These are phyloP conservation scores for Metschnikowia rubicola DNA, from an alignment of 805 yeast genomes.

Conservation along the genomic window DNA sequence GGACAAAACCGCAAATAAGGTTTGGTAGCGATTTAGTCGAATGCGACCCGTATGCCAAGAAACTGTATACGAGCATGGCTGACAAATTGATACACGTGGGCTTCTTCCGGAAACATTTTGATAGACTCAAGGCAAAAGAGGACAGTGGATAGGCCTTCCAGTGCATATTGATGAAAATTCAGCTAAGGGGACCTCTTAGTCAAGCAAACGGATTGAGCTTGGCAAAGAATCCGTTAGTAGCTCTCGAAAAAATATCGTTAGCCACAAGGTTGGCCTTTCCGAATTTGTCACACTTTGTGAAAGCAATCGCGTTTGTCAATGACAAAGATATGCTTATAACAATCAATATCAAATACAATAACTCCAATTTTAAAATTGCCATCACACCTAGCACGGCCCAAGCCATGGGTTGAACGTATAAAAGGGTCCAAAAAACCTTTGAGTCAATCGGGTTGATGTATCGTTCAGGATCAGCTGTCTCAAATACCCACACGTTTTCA, in stretches of 20 bases:
- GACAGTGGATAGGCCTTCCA: background rate
- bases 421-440: slow-evolving; percentile 77
- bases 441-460: slow-evolving; percentile 89
- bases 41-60: slow-evolving; percentile 3
- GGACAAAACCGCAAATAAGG: slow-evolving; percentile 2
- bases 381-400: slow-evolving; percentile 76
- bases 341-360: slow-evolving; percentile 62
- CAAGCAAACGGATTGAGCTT: slow-evolving; percentile 44
- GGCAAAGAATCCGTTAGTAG: slow-evolving; percentile 44
- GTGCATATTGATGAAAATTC: background rate
- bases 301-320: slow-evolving; percentile 81
- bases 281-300: slow-evolving; percentile 88
- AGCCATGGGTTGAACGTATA: slow-evolving; percentile 69
- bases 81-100: slow-evolving; percentile 20
- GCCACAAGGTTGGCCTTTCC: slow-evolving; percentile 77
- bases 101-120: background rate
- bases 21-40: slow-evolving; percentile 5
- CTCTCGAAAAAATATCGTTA: slow-evolving; percentile 50
- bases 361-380: slow-evolving; percentile 74
- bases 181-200: background rate
- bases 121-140: background rate
- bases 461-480: slow-evolving; percentile 70
- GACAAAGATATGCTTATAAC: slow-evolving; percentile 69
- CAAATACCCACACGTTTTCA: slow-evolving; percentile 82
- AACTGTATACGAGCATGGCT: slow-evolving; percentile 13